phyloP scores from a whole-genome alignment of 2,329 filamentous ascomycete species.

The Sphaerulina musiva region DNA sequence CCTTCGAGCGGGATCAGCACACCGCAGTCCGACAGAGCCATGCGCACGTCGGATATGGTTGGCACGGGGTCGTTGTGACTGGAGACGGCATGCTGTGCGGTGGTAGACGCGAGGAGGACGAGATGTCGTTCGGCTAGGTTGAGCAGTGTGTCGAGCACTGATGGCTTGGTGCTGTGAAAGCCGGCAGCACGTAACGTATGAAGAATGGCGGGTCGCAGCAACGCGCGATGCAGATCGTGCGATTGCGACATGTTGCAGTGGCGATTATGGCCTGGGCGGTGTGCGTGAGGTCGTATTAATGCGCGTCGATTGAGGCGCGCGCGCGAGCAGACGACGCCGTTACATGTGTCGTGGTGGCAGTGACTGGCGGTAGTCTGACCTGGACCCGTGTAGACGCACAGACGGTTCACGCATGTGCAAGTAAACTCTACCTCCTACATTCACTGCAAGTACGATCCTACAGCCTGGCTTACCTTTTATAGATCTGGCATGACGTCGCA shows the following conservation, averaged over 20 bases:
- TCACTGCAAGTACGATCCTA: too few species aligned
- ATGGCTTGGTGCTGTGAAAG: slow-evolving; percentile 74
- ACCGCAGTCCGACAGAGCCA: slow-evolving; percentile 77
- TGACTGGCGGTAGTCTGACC: too few species aligned
- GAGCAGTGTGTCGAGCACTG: slow-evolving; percentile 79
- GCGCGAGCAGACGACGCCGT: not conserved
- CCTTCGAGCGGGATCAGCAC: slow-evolving; percentile 63
- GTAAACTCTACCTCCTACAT: too few species aligned
- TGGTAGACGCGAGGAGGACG: slow-evolving; percentile 63
- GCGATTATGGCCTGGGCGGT: not conserved
- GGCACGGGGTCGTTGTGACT: slow-evolving; percentile 61
- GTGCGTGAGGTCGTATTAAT: not conserved
- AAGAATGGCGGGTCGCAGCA: slow-evolving; percentile 78
- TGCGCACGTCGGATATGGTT: slow-evolving; percentile 69
- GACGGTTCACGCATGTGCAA: too few species aligned
- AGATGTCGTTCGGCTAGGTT: slow-evolving; percentile 81
- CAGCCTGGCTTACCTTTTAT: too few species aligned
- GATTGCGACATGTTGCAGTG: slow-evolving; percentile 24
- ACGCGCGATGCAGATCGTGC: slow-evolving; percentile 58
- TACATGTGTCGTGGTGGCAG: not conserved
- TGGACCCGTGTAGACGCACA: too few species aligned
- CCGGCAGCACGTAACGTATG: slow-evolving; percentile 88
- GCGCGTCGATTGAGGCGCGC: not conserved
- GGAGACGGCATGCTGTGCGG: slow-evolving; percentile 63
- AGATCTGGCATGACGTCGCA: too few species aligned